Percentiles rank a stretch among this genome's conserved stretches.
Conservation (phyloP, 139 green algal species). For the Micractinium sp. region DNA sequence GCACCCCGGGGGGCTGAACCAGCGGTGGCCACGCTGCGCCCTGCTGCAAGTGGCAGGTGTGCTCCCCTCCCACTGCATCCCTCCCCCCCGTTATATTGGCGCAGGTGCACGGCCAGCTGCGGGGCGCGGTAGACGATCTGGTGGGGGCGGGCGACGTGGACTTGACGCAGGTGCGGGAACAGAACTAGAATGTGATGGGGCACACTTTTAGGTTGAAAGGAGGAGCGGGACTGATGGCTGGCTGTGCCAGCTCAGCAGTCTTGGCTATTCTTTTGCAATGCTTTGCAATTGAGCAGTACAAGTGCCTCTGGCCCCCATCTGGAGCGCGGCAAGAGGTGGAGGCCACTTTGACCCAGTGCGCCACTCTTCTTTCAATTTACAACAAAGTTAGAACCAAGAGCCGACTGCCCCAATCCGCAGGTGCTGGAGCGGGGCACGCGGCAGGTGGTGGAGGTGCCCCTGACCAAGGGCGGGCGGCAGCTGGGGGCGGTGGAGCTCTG, state of each 20-base stretch:
- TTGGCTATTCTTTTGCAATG: no score
- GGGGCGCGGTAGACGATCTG: slow-evolving; percentile 6
- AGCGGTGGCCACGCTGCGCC: no score
- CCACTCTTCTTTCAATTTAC: no score
- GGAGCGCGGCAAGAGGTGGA: no score
- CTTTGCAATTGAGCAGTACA: not conserved
- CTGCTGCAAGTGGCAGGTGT: no score
- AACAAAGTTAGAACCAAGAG: no score
- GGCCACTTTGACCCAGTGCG: no score
- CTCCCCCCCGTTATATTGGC: not conserved
- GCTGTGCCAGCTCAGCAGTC: no score
- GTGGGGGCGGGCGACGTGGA: slow-evolving; percentile 5
- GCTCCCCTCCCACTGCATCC: not conserved
- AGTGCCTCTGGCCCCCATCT: no score
- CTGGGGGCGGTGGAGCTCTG: slow-evolving; percentile 23
- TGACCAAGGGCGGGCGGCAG: not conserved
- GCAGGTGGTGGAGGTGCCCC: slow-evolving; percentile 28
- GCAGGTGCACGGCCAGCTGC: slow-evolving; percentile 25
- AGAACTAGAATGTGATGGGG: not conserved
- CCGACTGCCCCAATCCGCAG: not conserved
- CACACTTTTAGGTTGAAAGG: not conserved
- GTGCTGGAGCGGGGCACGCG: slow-evolving; percentile 17
- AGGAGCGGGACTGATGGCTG: no score
- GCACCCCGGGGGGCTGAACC: no score
- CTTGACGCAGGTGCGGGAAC: not conserved